Conservation (phyloP, 176 grass and related monocot genomes). For the Avena atlantica region DNA sequence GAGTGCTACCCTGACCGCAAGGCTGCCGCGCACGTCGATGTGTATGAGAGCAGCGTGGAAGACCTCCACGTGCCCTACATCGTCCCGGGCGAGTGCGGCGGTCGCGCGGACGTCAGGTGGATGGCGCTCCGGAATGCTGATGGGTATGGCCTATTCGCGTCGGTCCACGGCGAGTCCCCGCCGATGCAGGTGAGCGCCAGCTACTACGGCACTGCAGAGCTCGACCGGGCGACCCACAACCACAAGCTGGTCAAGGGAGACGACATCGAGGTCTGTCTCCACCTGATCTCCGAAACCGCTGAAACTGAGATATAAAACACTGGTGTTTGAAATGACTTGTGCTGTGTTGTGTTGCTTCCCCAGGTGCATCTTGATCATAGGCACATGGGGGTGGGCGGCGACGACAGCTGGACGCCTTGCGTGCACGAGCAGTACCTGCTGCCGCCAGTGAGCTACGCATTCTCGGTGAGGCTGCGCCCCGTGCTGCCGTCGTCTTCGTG, state of each 20-base stretch:
- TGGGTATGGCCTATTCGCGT: conserved; percentile 68
- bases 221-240: conserved; percentile 67
- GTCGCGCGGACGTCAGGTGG: conserved; percentile 78
- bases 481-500: conserved; percentile 65
- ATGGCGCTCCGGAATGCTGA: conserved; percentile 57
- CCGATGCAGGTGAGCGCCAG: conserved; percentile 94
- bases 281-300: neutral
- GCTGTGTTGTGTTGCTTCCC: conserved; percentile 47
- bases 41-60: conserved; percentile 68
- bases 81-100: conserved; percentile 62
- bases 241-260: conserved; percentile 65
- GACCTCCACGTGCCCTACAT: conserved; percentile 93
- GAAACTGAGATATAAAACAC: neutral
- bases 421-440: conserved; percentile 83
- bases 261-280: conserved; percentile 75
- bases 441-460: conserved; percentile 62
- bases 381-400: conserved; percentile 90
- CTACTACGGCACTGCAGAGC: conserved; percentile 73
- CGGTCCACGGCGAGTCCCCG: conserved; percentile 56
- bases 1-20: conserved; percentile 96
- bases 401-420: conserved; percentile 88
- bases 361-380: conserved; percentile 93
- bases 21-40: conserved; percentile 65
- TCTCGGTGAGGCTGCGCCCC: conserved; percentile 68
- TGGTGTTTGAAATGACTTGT: neutral